Conservation (phyloP, 1,139 yeast species). For the Diutina neorugosa region DNA sequence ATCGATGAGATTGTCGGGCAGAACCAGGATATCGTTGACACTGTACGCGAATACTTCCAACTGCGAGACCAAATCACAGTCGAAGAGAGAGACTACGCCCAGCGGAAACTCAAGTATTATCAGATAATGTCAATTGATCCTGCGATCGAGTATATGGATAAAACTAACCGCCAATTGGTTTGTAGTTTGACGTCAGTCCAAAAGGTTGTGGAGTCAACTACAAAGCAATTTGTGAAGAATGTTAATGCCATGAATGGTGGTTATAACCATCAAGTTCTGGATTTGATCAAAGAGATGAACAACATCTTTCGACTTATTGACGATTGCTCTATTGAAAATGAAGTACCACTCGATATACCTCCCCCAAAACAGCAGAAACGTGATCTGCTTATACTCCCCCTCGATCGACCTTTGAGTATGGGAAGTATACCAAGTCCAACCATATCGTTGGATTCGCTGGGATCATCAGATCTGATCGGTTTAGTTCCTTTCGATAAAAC, state of each 20-base stretch:
- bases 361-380: background rate
- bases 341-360: background rate
- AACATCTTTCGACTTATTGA: background rate
- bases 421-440: constrained; percentile 1
- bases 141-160: background rate
- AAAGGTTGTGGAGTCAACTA: background rate
- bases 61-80: constrained; percentile 1
- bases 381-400: background rate
- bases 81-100: constrained; percentile 1
- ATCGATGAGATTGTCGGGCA: background rate
- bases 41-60: background rate
- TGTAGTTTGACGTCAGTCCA: background rate
- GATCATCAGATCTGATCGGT: background rate
- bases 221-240: background rate
- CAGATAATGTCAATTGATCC: background rate
- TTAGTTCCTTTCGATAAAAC: background rate
- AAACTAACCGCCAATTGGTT: background rate
- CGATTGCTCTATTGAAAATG: background rate
- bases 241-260: background rate
- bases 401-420: background rate
- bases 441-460: background rate
- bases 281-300: background rate
- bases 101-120: background rate
- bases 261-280: background rate
- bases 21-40: background rate